These are phyloP conservation scores for Pseudogymnoascus verrucosus DNA, from an alignment of 2,329 filamentous ascomycete species.

Conservation along the genomic window DNA sequence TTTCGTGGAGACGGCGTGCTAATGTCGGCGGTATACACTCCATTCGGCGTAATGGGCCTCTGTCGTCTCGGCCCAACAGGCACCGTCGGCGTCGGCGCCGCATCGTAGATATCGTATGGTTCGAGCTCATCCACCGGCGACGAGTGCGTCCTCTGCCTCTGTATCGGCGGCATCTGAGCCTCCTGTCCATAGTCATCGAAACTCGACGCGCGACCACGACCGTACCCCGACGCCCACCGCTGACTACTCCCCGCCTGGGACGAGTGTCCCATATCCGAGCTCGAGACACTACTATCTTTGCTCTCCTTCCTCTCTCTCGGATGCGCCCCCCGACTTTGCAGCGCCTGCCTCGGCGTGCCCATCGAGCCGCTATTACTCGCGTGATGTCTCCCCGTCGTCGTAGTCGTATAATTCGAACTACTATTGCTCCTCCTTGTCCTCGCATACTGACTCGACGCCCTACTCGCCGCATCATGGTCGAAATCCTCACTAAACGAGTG, in stretches of 20 bases:
- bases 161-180: slow-evolving; percentile 14
- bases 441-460: slow-evolving; percentile 43
- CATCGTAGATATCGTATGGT: slow-evolving; percentile 53
- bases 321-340: slow-evolving; percentile 32
- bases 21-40: slow-evolving; percentile 20
- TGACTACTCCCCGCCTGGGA: slow-evolving; percentile 48
- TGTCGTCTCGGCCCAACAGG: slow-evolving; percentile 65
- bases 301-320: slow-evolving; percentile 56
- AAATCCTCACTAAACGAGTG: slow-evolving; percentile 57
- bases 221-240: slow-evolving; percentile 44
- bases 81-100: slow-evolving; percentile 78
- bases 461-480: slow-evolving; percentile 47
- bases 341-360: slow-evolving; percentile 30
- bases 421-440: slow-evolving; percentile 69
- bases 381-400: slow-evolving; percentile 13
- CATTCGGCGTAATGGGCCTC: slow-evolving; percentile 32
- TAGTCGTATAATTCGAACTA: slow-evolving; percentile 61
- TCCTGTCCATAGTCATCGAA: slow-evolving; percentile 56
- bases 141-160: slow-evolving; percentile 27
- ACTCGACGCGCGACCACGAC: slow-evolving; percentile 56
- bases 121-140: slow-evolving; percentile 7
- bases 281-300: slow-evolving; percentile 63
- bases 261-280: slow-evolving; percentile 55
- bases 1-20: slow-evolving; percentile 13
- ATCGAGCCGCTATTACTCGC: slow-evolving; percentile 21